Conservation (phyloP, 2,329 filamentous ascomycete genomes). For the Calonectria pauciramosa region DNA sequence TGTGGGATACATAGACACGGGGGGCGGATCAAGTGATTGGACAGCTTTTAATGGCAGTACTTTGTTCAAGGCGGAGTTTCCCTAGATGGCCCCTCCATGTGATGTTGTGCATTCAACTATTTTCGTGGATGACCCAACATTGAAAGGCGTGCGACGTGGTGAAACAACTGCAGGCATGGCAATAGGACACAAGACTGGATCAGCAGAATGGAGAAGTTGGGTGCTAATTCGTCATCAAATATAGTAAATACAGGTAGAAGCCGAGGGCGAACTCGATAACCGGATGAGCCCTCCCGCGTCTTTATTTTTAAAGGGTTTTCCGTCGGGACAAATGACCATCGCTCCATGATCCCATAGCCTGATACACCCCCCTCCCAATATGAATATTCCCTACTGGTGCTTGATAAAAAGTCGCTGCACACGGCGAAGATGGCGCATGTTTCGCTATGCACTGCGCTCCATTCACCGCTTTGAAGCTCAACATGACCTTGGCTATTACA, state of each 20-base stretch:
- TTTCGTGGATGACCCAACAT: background rate
- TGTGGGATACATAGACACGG: constrained; percentile 21
- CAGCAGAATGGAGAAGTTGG: background rate
- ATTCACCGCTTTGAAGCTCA: constrained; percentile 17
- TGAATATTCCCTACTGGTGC: constrained; percentile 21
- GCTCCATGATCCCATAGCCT: background rate
- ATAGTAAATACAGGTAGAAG: constrained; percentile 4
- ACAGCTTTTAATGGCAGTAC: background rate
- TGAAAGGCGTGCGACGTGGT: background rate
- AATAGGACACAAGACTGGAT: background rate
- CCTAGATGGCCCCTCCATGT: background rate
- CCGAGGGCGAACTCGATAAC: background rate
- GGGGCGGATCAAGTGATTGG: background rate
- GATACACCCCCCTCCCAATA: background rate
- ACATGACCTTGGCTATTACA: constrained; percentile 15
- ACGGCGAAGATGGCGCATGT: constrained; percentile 12
- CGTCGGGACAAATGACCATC: constrained; percentile 14
- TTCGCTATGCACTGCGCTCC: constrained; percentile 29
- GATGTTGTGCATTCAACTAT: background rate
- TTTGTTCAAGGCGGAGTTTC: background rate
- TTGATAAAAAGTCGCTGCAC: constrained; percentile 38
- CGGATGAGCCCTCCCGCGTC: background rate
- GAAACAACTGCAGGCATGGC: background rate
- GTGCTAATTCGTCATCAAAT: background rate
- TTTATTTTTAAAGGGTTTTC: constrained; percentile 18